phyloP scores from a whole-genome alignment of 768 basidiomycete species.

The Termitomyces sp. region DNA sequence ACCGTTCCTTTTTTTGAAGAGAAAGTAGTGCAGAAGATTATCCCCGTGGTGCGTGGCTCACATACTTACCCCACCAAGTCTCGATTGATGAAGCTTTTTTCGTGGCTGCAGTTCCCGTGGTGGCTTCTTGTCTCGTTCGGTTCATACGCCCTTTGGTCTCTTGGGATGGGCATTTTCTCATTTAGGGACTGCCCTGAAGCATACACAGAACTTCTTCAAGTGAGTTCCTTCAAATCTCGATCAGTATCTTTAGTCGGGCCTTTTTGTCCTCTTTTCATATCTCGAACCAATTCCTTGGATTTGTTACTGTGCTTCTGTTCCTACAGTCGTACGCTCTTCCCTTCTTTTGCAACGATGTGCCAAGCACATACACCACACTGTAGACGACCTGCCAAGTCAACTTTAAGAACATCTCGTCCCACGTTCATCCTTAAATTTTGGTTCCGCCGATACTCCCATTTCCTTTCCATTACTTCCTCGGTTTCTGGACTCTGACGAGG shows the following conservation, averaged over 20 bases:
- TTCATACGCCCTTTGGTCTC: slow-evolving; percentile 71
- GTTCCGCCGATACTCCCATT: slow-evolving; percentile 5
- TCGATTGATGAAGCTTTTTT: background rate
- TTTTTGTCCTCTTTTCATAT: background rate
- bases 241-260: background rate
- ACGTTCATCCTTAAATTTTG: background rate
- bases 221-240: slow-evolving; percentile 27
- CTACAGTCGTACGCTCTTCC: background rate
- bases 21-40: slow-evolving; percentile 39
- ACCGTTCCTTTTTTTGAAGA: slow-evolving; percentile 50
- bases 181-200: slow-evolving; percentile 80
- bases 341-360: background rate
- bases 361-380: background rate
- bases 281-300: background rate
- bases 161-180: slow-evolving; percentile 70
- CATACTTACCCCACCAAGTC: background rate
- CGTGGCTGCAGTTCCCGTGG: slow-evolving; percentile 64
- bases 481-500: slow-evolving; percentile 3
- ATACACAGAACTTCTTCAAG: slow-evolving; percentile 61
- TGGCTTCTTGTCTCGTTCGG: slow-evolving; percentile 80
- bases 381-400: background rate
- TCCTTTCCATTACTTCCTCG: background rate
- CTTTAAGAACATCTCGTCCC: background rate
- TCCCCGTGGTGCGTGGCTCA: slow-evolving; percentile 54
- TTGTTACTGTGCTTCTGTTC: background rate